Evolutionary conservation across 441 rosid genomes (phyloP).

Genomic region (Kokia cookei): DNA sequence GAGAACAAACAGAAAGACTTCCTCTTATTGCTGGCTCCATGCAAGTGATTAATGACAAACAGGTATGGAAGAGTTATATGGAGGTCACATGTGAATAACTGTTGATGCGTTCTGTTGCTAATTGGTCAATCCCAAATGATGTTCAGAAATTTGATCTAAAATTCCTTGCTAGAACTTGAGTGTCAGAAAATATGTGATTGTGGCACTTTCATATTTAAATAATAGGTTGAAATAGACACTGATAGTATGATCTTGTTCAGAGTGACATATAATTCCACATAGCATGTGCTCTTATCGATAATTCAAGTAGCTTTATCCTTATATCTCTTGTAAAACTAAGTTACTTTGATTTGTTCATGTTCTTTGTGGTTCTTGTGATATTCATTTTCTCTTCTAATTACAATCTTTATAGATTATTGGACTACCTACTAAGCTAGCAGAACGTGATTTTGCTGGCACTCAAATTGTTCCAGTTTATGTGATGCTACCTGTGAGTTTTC

Average conservation of each 20-base stretch:
- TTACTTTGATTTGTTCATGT: slow-evolving; percentile 9
- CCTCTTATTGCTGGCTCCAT: slow-evolving; percentile 45
- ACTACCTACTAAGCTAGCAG: slow-evolving; percentile 49
- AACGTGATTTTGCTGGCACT: slow-evolving; percentile 79
- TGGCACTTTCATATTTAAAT: not conserved
- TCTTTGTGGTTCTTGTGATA: not conserved
- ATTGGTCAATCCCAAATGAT: not conserved
- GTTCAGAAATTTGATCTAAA: not conserved
- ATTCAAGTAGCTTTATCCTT: not conserved
- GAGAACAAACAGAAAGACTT: slow-evolving; percentile 44
- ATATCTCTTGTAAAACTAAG: not conserved
- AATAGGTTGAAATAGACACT: not conserved
- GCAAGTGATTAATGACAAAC: slow-evolving; percentile 55
- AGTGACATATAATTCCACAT: not conserved
- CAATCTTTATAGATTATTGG: slow-evolving; percentile 43
- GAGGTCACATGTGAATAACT: not conserved
- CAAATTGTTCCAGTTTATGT: slow-evolving; percentile 85
- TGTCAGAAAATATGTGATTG: not conserved
- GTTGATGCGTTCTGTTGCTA: not conserved
- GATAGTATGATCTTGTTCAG: not conserved
- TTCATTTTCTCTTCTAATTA: slow-evolving; percentile 9
- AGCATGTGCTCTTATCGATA: not conserved
- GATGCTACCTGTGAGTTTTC: slow-evolving; percentile 82
- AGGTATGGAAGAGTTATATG: slow-evolving; percentile 39
- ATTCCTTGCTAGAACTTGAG: not conserved